Percentiles rank a stretch among this genome's conserved stretches.
phyloP scores from a whole-genome alignment of 78 protist genomes.

The Protostelium mycophagum region DNA sequence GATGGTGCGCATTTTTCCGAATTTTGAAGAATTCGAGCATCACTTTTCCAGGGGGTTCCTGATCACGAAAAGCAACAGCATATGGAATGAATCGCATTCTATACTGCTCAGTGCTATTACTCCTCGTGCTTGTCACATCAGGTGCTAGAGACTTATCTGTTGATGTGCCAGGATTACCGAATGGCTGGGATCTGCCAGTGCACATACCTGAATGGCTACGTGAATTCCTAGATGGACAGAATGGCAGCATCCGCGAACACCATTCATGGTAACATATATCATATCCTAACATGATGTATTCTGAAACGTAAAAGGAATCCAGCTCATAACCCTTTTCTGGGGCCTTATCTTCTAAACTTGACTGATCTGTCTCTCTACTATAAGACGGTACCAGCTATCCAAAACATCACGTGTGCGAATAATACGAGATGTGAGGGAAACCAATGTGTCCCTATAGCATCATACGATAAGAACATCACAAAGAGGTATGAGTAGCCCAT shows the following conservation, averaged over 20 bases:
- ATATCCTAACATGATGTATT: background rate
- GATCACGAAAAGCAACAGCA: too few species aligned
- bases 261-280: background rate
- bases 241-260: background rate
- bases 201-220: background rate
- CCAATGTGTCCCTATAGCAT: background rate
- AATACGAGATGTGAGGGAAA: too few species aligned
- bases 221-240: background rate
- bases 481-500: too few species aligned
- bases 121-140: too few species aligned
- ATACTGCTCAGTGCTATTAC: too few species aligned
- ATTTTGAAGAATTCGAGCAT: background rate
- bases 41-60: too few species aligned
- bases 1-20: too few species aligned
- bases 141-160: too few species aligned
- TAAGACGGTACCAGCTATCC: too few species aligned
- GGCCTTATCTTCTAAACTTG: background rate
- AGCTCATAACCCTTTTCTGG: background rate
- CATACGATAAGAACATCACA: background rate
- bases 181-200: background rate
- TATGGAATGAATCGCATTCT: too few species aligned
- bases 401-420: too few species aligned
- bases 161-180: background rate
- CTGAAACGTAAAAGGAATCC: background rate
- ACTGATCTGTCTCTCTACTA: background rate